These are phyloP conservation scores for Erodium maritimum DNA, from an alignment of 345 rosid genomes.

Conservation along the genomic window DNA sequence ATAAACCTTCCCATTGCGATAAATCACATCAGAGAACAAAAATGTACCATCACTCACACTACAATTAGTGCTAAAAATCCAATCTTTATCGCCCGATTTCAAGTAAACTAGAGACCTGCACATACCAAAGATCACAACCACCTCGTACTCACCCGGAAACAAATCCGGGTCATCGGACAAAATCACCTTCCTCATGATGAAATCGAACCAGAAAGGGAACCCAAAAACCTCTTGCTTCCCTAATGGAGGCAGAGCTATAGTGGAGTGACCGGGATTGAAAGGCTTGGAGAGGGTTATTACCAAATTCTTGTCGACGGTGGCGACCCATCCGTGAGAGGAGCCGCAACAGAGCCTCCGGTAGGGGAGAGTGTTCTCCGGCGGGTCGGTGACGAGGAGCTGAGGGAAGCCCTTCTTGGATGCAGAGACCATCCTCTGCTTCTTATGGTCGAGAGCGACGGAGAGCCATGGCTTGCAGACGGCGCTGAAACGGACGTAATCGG, in stretches of 20 bases:
- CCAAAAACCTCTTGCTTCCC: background rate
- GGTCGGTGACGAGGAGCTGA: background rate
- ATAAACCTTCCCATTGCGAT: background rate
- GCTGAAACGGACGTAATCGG: background rate
- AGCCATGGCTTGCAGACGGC: background rate
- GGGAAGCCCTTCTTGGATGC: background rate
- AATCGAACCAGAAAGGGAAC: background rate
- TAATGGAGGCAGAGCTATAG: constrained; percentile 1
- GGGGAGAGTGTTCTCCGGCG: background rate
- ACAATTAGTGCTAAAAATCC: constrained; percentile 1
- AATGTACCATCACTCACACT: background rate
- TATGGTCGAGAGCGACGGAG: background rate
- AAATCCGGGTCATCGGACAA: background rate
- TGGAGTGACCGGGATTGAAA: background rate
- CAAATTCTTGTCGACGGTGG: constrained; percentile 2
- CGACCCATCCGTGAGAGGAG: constrained; percentile 7
- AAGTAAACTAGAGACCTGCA: constrained; percentile 1
- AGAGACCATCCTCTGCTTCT: background rate
- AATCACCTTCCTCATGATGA: constrained; percentile 1
- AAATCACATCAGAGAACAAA: background rate
- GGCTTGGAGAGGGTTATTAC: background rate
- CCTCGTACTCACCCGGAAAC: background rate
- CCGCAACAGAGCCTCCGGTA: constrained; percentile 3
- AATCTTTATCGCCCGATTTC: background rate
- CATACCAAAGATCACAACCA: background rate